Percentiles rank a stretch among this genome's conserved stretches.
Conservation (phyloP, 768 basidiomycete genomes). For the Agaricus sinodeliciosus region DNA sequence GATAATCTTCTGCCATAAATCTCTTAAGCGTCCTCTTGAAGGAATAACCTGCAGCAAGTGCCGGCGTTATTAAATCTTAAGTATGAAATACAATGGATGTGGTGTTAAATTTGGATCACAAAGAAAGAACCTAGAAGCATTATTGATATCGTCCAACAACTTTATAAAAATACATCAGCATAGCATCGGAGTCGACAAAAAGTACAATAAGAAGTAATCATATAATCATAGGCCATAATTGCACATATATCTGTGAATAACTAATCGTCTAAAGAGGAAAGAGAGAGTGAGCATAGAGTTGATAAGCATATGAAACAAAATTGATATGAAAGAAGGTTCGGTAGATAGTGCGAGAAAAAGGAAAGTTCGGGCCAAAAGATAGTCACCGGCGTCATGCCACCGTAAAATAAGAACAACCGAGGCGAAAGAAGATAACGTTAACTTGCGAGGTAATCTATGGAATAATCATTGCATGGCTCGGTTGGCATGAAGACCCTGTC, state of each 20-base stretch:
- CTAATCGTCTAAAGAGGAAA: not conserved
- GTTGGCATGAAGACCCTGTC: not conserved
- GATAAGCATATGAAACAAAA: not conserved
- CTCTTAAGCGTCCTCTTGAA: no score
- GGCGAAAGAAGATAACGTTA: not conserved
- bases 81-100: no score
- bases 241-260: conserved; percentile 4
- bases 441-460: not conserved
- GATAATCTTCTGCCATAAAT: no score
- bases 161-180: no score
- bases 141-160: no score
- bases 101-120: no score
- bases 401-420: not conserved
- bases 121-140: no score
- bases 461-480: not conserved
- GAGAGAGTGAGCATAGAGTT: not conserved
- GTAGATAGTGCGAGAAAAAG: not conserved
- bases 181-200: not conserved
- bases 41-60: no score
- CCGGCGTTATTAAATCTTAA: no score
- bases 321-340: not conserved
- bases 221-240: not conserved
- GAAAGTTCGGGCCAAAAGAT: not conserved
- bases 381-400: not conserved
- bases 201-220: not conserved